These are phyloP conservation scores for Haberlea rhodopensis DNA, from an alignment of 257 asterid species.

Conservation along the genomic window DNA sequence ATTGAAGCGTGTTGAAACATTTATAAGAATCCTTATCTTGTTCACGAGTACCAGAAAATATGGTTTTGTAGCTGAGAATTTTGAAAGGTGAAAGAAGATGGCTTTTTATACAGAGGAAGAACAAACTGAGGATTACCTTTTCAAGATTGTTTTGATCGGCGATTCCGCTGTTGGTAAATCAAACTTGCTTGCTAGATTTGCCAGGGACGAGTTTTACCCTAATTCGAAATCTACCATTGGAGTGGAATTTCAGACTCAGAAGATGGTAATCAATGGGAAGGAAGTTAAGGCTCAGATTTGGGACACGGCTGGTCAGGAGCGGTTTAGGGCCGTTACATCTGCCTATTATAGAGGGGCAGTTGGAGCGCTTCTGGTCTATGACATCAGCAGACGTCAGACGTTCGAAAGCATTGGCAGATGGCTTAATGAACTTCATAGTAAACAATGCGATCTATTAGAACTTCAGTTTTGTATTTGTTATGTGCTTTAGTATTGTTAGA, in stretches of 20 bases:
- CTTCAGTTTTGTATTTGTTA: background rate
- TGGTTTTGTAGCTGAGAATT: slow-evolving; percentile 35
- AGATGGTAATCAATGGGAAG: slow-evolving; percentile 77
- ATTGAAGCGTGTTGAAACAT: slow-evolving; percentile 14
- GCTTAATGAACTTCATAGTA: slow-evolving; percentile 97
- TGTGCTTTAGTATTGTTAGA: background rate
- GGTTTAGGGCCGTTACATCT: slow-evolving; percentile 95
- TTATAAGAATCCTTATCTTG: slow-evolving; percentile 20
- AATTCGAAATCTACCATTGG: slow-evolving; percentile 95
- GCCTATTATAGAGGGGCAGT: slow-evolving; percentile 98
- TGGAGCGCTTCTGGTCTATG: slow-evolving; percentile 94
- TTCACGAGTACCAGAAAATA: slow-evolving; percentile 23
- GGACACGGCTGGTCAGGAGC: slow-evolving; percentile 99
- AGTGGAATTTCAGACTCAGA: slow-evolving; percentile 96
- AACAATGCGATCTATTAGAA: slow-evolving; percentile 28
- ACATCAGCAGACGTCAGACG: slow-evolving; percentile 86
- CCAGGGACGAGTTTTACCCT: slow-evolving; percentile 86
- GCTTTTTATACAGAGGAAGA: slow-evolving; percentile 56
- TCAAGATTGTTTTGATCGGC: slow-evolving; percentile 72
- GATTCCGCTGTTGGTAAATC: slow-evolving; percentile 99
- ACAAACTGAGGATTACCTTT: slow-evolving; percentile 78
- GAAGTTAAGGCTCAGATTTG: slow-evolving; percentile 95
- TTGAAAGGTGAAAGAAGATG: slow-evolving; percentile 48
- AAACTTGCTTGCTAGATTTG: slow-evolving; percentile 90
- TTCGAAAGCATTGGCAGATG: slow-evolving; percentile 81